Percentiles rank a stretch among this genome's conserved stretches.
phyloP scores from a whole-genome alignment of 1,284 basidiomycete species.

The Schizophyllum amplum region DNA sequence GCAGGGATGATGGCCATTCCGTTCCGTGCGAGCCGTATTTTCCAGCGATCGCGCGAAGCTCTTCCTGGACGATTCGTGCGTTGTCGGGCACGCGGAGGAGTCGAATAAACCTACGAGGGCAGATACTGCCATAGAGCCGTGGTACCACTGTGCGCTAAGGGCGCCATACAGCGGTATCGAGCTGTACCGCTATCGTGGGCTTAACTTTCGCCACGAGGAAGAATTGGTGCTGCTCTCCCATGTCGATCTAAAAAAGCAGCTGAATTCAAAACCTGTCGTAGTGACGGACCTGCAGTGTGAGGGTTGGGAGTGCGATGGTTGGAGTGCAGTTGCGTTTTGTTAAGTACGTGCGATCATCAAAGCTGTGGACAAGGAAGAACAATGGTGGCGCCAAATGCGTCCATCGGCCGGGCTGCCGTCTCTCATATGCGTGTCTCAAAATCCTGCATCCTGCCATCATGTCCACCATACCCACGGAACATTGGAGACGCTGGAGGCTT shows the following conservation, averaged over 20 bases:
- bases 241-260: conserved; percentile 5
- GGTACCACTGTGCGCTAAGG: conserved; percentile 31
- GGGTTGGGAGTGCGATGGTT: too few species aligned
- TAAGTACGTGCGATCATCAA: too few species aligned
- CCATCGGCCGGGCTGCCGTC: too few species aligned
- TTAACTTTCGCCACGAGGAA: conserved; percentile 28
- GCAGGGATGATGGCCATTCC: not conserved
- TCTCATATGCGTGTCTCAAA: too few species aligned
- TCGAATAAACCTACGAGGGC: conserved; percentile 24
- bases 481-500: too few species aligned
- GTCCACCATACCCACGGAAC: too few species aligned
- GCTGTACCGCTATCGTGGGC: conserved; percentile 14
- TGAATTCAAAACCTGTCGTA: too few species aligned
- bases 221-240: conserved; percentile 28
- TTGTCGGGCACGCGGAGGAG: conserved; percentile 28
- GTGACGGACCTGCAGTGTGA: too few species aligned
- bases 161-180: conserved; percentile 31
- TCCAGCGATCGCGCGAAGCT: conserved; percentile 21
- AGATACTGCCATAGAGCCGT: conserved; percentile 21
- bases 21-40: conserved; percentile 15
- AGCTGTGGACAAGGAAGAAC: too few species aligned
- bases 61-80: conserved; percentile 26
- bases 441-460: too few species aligned
- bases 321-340: too few species aligned
- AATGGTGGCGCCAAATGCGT: too few species aligned